Conservation (phyloP, 495 filamentous ascomycete genomes). For the Annulohypoxylon stygium region DNA sequence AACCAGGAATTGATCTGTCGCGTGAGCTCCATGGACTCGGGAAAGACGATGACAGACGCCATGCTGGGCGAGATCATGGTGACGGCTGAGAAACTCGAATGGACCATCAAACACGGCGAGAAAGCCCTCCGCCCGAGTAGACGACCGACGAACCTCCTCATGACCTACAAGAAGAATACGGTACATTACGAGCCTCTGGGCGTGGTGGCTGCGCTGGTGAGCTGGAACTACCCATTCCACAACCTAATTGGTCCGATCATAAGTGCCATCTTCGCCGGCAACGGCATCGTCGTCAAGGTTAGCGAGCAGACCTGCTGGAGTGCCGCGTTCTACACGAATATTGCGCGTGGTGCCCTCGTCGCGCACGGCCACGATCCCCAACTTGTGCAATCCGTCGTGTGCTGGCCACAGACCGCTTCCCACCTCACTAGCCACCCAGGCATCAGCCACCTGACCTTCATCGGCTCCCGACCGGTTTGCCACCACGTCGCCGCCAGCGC, state of each 20-base stretch:
- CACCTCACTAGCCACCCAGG: constrained; percentile 88
- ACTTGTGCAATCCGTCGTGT: constrained; percentile 85
- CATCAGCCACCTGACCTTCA: constrained; percentile 96
- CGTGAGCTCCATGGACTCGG: constrained; percentile 93
- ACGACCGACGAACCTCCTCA: constrained; percentile 85
- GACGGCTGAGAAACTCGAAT: constrained; percentile 91
- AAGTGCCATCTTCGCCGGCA: constrained; percentile 91
- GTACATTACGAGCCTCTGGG: constrained; percentile 94
- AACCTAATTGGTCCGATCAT: constrained; percentile 94
- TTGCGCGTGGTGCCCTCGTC: constrained; percentile 80
- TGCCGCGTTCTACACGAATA: constrained; percentile 80
- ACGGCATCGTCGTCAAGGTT: constrained; percentile 89
- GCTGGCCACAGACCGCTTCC: constrained; percentile 85
- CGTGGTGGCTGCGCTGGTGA: constrained; percentile 90
- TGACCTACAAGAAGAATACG: constrained; percentile 95
- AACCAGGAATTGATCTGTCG: constrained; percentile 90
- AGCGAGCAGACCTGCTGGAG: constrained; percentile 96
- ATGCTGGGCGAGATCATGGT: constrained; percentile 94
- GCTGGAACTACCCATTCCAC: constrained; percentile 98
- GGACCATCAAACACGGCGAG: constrained; percentile 94
- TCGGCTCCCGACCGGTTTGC: constrained; percentile 88
- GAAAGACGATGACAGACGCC: constrained; percentile 95
- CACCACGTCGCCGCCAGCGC: constrained; percentile 89
- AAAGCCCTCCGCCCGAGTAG: constrained; percentile 77
- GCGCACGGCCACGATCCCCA: constrained; percentile 87